phyloP scores from a whole-genome alignment of 1,139 yeast genomes.

The Hansenula sp. region DNA sequence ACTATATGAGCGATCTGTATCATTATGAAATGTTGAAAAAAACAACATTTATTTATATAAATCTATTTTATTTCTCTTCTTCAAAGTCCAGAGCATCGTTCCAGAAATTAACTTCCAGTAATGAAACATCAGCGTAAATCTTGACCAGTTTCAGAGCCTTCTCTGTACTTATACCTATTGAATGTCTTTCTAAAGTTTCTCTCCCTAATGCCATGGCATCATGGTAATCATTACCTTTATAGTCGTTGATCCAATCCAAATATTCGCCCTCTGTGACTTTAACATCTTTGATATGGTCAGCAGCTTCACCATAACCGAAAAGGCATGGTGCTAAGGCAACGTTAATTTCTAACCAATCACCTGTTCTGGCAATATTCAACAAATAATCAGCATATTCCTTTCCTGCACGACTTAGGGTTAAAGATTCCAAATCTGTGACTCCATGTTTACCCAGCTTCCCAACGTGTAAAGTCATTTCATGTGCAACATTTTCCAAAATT shows the following conservation, averaged over 20 bases:
- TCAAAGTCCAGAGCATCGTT: slow-evolving; percentile 29
- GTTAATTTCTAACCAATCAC: slow-evolving; percentile 62
- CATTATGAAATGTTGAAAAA: no score
- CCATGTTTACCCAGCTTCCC: slow-evolving; percentile 46
- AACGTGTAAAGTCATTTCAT: slow-evolving; percentile 56
- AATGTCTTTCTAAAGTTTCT: slow-evolving; percentile 40
- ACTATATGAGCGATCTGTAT: slow-evolving; percentile 25
- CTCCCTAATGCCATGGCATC: slow-evolving; percentile 50
- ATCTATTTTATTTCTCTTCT: neutral
- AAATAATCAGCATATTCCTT: slow-evolving; percentile 54
- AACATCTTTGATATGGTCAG: slow-evolving; percentile 11
- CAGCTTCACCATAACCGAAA: slow-evolving; percentile 61
- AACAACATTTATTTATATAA: neutral
- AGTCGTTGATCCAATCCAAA: slow-evolving; percentile 59
- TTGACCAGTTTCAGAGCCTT: slow-evolving; percentile 49
- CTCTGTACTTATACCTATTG: slow-evolving; percentile 32
- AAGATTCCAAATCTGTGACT: slow-evolving; percentile 40
- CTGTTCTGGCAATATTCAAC: slow-evolving; percentile 43
- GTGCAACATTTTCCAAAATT: slow-evolving; percentile 48
- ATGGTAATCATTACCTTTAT: slow-evolving; percentile 51
- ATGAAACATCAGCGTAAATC: slow-evolving; percentile 55
- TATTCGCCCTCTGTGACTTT: slow-evolving; percentile 30
- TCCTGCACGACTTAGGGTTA: slow-evolving; percentile 50
- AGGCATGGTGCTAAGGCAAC: slow-evolving; percentile 76
- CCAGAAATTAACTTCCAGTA: slow-evolving; percentile 67